Percentiles rank a stretch among this genome's conserved stretches.
Conservation (phyloP, 1,139 yeast genomes). For the Pichia sp. region DNA sequence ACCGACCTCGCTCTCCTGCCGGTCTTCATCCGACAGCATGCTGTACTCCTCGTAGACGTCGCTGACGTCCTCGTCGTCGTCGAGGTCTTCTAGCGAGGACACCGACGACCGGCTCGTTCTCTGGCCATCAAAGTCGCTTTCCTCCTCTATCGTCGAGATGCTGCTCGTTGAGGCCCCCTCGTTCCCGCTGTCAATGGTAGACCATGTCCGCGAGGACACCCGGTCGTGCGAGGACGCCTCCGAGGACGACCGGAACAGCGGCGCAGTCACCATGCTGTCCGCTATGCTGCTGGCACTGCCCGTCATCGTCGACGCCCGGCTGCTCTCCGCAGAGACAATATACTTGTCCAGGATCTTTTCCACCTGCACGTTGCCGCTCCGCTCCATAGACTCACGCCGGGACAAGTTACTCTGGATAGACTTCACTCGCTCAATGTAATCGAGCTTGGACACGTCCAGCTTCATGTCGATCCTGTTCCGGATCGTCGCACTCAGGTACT, state of each 20-base stretch:
- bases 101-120: not conserved
- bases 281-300: not conserved
- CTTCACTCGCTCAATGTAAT: constrained; percentile 8
- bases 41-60: constrained; percentile 15
- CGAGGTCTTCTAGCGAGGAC: constrained; percentile 18
- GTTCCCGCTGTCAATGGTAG: constrained; percentile 2
- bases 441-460: constrained; percentile 22
- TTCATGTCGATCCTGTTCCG: constrained; percentile 29
- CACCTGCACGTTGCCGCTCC: constrained; percentile 20
- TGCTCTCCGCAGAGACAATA: constrained; percentile 19
- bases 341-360: constrained; percentile 19
- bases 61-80: constrained; percentile 15
- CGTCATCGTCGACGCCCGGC: not conserved
- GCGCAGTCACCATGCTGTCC: not conserved
- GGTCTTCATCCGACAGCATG: constrained; percentile 10
- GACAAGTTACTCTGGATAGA: constrained; percentile 8
- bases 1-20: not conserved
- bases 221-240: not conserved
- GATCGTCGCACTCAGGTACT: constrained; percentile 26
- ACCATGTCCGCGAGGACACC: constrained; percentile 1
- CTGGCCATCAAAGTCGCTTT: constrained; percentile 9
- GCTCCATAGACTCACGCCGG: constrained; percentile 3
- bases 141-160: constrained; percentile 16
- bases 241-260: not conserved
- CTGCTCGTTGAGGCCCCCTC: not conserved